Base-by-base conservation (phyloP, 768 basidiomycete genomes). In the Suillus brevipes region DNA sequence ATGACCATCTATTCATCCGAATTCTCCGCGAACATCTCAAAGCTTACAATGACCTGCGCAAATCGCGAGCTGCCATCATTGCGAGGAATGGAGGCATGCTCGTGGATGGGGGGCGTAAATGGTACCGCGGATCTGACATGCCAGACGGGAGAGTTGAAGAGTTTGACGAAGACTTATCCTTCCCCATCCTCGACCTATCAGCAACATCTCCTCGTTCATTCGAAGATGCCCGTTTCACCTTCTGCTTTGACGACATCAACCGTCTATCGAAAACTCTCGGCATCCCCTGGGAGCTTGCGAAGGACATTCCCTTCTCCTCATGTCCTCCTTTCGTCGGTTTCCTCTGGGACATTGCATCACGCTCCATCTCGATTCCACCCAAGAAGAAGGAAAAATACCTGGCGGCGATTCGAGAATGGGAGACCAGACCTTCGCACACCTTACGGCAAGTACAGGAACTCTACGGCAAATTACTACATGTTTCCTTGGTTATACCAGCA, bases 391-490 rank as follows among this genome's bases (percentile, higher is more conserved):
- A 57, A 13, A 77, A 79, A 63, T 80, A 80, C 64, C 25, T 69
- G 0, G 45, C n/a, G 0, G 73, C 75, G 14, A 76, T 80, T 18
- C 3, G 28, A 28, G 43, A 18, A 7, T 43, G 43, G 43, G 43
- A 43, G 9, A 43, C 4, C 9, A 47, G 0, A 68, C 2, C 18
- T 2, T 8, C 66, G 0, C 81, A 82, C 66, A 69, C 66, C 9
- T 68, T 79, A 28, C 28, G 3, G 28, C 74, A 83, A 6, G 74
- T 78, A 1, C 67, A 76, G 34, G 74, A 70, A 16, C 71, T 84
- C 0, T 77, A 81, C 59, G 78, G 83, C 0, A 81, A 83, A 49
- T 73, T 83, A 0, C 68, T 80, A 0, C 83, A 83, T 47, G 62
- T 76, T 0, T 73, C 69, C 45, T 63, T 72, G 2, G 70, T 82